phyloP scores from a whole-genome alignment of 352 stramenopile species.

The Phytopythium boreale region DNA sequence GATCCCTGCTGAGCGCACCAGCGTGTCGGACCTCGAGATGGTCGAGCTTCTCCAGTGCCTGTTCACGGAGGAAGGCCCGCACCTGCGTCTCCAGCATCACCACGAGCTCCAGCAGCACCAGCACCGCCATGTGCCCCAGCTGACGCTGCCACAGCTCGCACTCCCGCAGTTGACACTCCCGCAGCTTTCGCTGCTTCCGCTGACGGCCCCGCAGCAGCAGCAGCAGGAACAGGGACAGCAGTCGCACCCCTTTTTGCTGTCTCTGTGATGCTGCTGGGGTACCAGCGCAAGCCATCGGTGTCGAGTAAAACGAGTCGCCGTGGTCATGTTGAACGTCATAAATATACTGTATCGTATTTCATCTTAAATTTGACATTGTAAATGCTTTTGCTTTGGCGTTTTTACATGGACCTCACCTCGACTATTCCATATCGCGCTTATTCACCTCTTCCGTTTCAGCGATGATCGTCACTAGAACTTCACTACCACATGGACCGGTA shows the following conservation, averaged over 20 bases:
- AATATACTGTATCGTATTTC: not conserved
- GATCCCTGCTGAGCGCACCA: constrained; percentile 18
- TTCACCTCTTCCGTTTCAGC: too few relatives aligned
- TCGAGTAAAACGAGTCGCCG: not conserved
- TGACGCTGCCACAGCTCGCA: not conserved
- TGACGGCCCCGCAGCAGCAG: not conserved
- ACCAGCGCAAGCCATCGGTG: not conserved
- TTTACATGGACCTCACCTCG: too few relatives aligned
- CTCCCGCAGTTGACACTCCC: not conserved
- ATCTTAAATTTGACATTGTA: too few relatives aligned
- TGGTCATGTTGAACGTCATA: not conserved
- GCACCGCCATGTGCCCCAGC: not conserved
- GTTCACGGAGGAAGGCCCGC: constrained; percentile 26
- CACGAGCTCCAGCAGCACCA: not conserved
- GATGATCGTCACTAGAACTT: too few relatives aligned
- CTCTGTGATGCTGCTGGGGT: not conserved
- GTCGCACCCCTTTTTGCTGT: not conserved
- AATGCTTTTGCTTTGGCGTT: too few relatives aligned
- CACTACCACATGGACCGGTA: too few relatives aligned
- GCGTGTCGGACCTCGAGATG: constrained; percentile 42
- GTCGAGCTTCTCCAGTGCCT: constrained; percentile 41
- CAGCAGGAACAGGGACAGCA: constrained; percentile 2
- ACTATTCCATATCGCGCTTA: too few relatives aligned
- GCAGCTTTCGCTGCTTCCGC: constrained; percentile 4
- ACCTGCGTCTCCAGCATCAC: constrained; percentile 4